Base-by-base conservation (phyloP, 805 yeast species). In the Suhomyces vadensis region DNA sequence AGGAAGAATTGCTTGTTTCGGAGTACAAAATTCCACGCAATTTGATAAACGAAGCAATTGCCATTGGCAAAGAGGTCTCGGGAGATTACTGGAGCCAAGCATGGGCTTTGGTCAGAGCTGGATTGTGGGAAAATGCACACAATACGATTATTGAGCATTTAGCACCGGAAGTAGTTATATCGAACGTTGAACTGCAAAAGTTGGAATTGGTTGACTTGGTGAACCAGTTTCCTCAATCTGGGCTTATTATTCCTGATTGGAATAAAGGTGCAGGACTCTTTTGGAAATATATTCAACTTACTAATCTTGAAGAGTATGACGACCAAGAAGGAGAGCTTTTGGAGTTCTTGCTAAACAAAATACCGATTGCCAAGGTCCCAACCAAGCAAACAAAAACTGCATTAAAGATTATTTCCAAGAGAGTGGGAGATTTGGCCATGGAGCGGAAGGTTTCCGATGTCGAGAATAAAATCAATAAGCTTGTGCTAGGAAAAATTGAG, bases 161-260 rank as follows among this genome's bases (percentile, higher is more conserved):
- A 23, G 98, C 92, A 0, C 98, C 98, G 6, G 60, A 64, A 10
- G 77, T 83, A 3, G 78, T 91, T 1, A 75, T 83, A 11, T 70
- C 77, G n/a, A 74, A 77, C 44, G 64, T 60, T 10, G 5, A 50
- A 35, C 26, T 37, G 1, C 67, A 71, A 16, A 74, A 67, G 3
- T 51, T 60, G 31, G 58, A 67, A 19, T 73, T 79, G 26, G 48
- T 61, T 17, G 61, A 59, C 13, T 61, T 85, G 7, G 54, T 78
- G 35, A 43, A 57, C 2, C 47, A 58, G 47, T 77, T 77, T 60
- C 84, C 83, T 9, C 64, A 61, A 27, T 55, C 56, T 1, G 69
- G 72, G 6, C 49, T 50, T 19, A 61, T 58, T 19, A 65, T 77
- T 10, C 61, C 76, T 3, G 69, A 67, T 31, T 84, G 86, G 85